Base-by-base conservation (phyloP, 257 asterid species). In the Plectranthus barbatus region DNA sequence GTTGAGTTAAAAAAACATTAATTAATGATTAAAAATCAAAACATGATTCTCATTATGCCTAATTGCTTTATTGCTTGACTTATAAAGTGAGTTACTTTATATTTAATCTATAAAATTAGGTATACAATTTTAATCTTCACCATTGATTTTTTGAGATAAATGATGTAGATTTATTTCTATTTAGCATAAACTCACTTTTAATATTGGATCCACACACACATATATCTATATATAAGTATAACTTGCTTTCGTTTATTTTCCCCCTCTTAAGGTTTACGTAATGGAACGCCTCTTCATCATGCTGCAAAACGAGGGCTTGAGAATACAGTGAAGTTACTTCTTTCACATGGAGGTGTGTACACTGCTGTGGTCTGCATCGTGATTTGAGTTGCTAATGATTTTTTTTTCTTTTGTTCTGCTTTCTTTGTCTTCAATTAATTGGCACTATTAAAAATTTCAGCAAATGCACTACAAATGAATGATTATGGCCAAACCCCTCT, bases 241-340 rank as follows among this genome's bases (percentile, higher is more conserved):
- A n/a, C n/a, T n/a, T 67, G 33, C 56, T 58, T 60, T 56, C 68
- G 48, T 54, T 64, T 4, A 39, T 58, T 26, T n/a, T 63, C 9
- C 13, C 46, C 70, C 23, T 61, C 44, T 76, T 51, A 78, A 93
- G 99, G 97, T 53, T 90, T 83, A 11, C 86, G 83, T 61, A 95
- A 90, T 34, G 99, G 99, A 51, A 87, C 99, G 62, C 96, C 99
- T 39, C 75, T 93, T 47, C 99, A 93, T 77, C 94, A 90, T 81
- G 99, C 99, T 79, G 92, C 97, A 42, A 86, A 85, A 84, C 84
- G 97, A 72, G 96, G 97, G 37, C 97, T 90, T 59, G 92, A 87
- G 21, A 92, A 81, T 76, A 87, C 97, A 14, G 96, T 90, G 55
- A 85, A 84, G 80, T 72, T 87, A 76, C 97, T 93, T 79, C 87